Percentiles rank a stretch among this genome's conserved stretches.
Conservation (phyloP, 1,139 yeast species). For the Geotrichum phurueaensis region DNA sequence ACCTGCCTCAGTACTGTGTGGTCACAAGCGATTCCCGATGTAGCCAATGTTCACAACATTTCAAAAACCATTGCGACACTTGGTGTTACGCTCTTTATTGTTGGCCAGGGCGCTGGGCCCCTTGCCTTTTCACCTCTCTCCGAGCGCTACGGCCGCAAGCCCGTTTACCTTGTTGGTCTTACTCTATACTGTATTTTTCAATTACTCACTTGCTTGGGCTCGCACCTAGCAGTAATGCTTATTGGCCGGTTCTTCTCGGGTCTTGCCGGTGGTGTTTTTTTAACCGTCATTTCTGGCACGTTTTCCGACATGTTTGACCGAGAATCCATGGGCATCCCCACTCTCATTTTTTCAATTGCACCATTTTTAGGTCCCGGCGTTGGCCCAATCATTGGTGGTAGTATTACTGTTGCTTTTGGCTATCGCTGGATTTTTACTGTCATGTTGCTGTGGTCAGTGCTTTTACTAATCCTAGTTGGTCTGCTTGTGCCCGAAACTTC, state of each 20-base stretch:
- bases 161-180: constrained; percentile 56
- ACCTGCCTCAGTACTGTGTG: constrained; percentile 52
- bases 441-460: constrained; percentile 62
- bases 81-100: constrained; percentile 58
- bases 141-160: constrained; percentile 67
- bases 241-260: constrained; percentile 65
- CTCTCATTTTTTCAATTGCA: constrained; percentile 61
- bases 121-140: constrained; percentile 66
- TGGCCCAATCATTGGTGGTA: constrained; percentile 70
- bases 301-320: constrained; percentile 58
- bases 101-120: constrained; percentile 67
- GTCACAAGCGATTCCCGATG: constrained; percentile 28
- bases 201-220: constrained; percentile 60
- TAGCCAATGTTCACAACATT: constrained; percentile 42
- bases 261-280: constrained; percentile 61
- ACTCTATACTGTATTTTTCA: constrained; percentile 57
- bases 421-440: constrained; percentile 62
- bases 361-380: constrained; percentile 72
- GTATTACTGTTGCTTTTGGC: constrained; percentile 47
- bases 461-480: constrained; percentile 43
- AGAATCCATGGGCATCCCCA: constrained; percentile 58
- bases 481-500: constrained; percentile 66
- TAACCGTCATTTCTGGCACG: constrained; percentile 71
- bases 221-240: constrained; percentile 53
- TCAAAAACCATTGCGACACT: constrained; percentile 55